Percentiles rank a stretch among this genome's conserved stretches.
These are phyloP conservation scores for Leucosporidium yakuticum DNA, from an alignment of 768 basidiomycete species.

Conservation along the genomic window DNA sequence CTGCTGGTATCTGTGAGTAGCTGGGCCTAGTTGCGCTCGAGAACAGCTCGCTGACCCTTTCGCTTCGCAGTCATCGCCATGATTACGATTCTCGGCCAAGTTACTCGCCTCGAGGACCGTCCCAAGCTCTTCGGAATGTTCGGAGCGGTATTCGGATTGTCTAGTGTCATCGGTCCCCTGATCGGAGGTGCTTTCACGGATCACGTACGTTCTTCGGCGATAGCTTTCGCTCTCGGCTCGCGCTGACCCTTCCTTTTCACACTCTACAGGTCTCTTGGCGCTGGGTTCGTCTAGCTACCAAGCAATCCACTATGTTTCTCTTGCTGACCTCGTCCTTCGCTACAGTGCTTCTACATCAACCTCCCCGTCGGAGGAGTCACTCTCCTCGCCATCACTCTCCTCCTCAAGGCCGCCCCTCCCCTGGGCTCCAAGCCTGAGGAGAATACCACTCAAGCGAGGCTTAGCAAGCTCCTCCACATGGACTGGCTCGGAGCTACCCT, in stretches of 20 bases:
- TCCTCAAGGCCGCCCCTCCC: slow-evolving; percentile 37
- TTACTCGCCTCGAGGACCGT: slow-evolving; percentile 36
- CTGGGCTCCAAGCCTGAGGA: slow-evolving; percentile 30
- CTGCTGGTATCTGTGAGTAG: slow-evolving; percentile 18
- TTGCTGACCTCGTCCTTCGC: neutral
- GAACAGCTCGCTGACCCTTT: neutral
- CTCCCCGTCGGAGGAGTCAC: slow-evolving; percentile 45
- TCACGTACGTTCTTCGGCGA: slow-evolving; percentile 28
- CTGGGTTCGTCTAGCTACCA: slow-evolving; percentile 38
- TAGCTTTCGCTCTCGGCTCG: no score
- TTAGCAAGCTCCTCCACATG: slow-evolving; percentile 31
- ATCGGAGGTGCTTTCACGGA: slow-evolving; percentile 41
- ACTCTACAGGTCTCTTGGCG: slow-evolving; percentile 41
- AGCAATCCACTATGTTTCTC: no score
- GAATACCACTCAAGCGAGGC: slow-evolving; percentile 3
- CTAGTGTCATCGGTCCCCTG: neutral
- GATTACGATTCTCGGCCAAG: slow-evolving; percentile 37
- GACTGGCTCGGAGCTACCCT: slow-evolving; percentile 49
- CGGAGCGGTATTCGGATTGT: slow-evolving; percentile 45
- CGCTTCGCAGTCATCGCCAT: slow-evolving; percentile 29
- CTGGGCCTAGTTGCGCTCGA: neutral
- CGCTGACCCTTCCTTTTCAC: neutral
- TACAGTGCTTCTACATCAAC: slow-evolving; percentile 15
- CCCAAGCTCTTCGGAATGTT: slow-evolving; percentile 46
- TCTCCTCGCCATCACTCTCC: slow-evolving; percentile 39